These are phyloP conservation scores for Fomitopsis pinicola DNA, from an alignment of 1,284 basidiomycete genomes.

Conservation along the genomic window DNA sequence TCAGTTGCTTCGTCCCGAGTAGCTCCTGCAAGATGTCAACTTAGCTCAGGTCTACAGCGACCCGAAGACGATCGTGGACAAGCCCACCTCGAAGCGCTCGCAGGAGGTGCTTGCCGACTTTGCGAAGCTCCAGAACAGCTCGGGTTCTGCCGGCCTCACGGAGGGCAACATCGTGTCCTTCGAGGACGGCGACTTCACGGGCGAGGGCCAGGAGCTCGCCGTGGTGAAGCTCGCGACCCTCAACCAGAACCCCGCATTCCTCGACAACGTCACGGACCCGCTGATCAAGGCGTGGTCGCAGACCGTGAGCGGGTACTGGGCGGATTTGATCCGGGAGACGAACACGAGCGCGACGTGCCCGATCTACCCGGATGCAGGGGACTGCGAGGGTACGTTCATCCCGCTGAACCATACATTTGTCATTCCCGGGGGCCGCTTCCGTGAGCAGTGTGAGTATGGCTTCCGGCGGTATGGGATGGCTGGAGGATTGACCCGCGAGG, in stretches of 20 bases:
- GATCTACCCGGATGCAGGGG: conserved; percentile 37
- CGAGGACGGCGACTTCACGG: conserved; percentile 73
- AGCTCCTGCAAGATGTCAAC: conserved; percentile 86
- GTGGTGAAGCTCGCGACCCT: conserved; percentile 62
- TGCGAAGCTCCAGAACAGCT: conserved; percentile 39
- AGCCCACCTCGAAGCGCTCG: conserved; percentile 69
- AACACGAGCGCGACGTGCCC: conserved; percentile 68
- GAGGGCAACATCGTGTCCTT: conserved; percentile 65
- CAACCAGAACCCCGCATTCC: conserved; percentile 59
- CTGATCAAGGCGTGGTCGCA: conserved; percentile 71
- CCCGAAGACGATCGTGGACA: conserved; percentile 90
- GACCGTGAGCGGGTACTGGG: conserved; percentile 82
- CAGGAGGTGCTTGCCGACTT: conserved; percentile 73
- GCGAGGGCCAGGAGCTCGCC: conserved; percentile 83
- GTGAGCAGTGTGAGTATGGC: conserved; percentile 55
- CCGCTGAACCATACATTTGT: conserved; percentile 90
- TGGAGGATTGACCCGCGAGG: no score
- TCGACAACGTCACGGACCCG: conserved; percentile 70
- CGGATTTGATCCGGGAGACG: conserved; percentile 71
- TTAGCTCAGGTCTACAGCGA: conserved; percentile 74
- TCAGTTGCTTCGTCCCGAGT: background rate
- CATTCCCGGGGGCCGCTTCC: conserved; percentile 78
- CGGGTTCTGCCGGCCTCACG: conserved; percentile 34
- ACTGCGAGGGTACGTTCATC: conserved; percentile 81
- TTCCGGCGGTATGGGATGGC: background rate